Percentiles rank a stretch among this genome's conserved stretches.
Evolutionary conservation across 257 asterid species (phyloP).

Genomic region (Solanum ahanhuiri): DNA sequence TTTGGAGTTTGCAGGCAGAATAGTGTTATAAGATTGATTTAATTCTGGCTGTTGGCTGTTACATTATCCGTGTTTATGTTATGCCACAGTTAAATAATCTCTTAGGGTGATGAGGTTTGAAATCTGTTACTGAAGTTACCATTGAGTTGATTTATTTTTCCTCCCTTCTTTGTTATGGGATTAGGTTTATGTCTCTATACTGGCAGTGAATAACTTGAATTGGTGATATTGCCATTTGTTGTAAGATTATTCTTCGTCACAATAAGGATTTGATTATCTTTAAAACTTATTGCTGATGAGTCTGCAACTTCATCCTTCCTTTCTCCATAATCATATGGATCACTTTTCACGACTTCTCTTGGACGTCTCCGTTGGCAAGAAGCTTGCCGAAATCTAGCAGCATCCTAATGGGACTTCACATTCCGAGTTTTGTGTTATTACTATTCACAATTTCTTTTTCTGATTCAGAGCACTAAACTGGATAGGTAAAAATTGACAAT

Average conservation of each 20-base stretch:
- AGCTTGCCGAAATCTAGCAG: neutral
- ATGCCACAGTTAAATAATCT: neutral
- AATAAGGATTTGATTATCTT: neutral
- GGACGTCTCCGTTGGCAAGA: neutral
- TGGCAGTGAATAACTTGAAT: neutral
- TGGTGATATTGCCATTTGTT: neutral
- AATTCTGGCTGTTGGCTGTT: neutral
- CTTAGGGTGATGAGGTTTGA: neutral
- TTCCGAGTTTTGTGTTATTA: neutral
- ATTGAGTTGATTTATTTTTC: neutral
- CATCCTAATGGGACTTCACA: neutral
- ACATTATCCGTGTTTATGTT: neutral
- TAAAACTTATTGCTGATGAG: neutral
- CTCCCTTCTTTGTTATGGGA: slow-evolving; percentile 4
- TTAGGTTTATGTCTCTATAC: neutral
- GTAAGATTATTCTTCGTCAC: neutral
- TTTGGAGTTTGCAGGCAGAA: neutral
- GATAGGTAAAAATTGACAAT: neutral
- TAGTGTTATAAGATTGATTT: slow-evolving; percentile 1
- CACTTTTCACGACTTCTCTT: neutral
- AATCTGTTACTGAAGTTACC: neutral
- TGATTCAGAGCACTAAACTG: neutral
- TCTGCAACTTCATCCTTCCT: neutral
- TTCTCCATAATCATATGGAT: neutral
- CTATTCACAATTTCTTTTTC: neutral